Percentiles rank a stretch among this genome's conserved stretches.
Conservation (phyloP, 345 rosid species). For the Noccaea bulbosa region DNA sequence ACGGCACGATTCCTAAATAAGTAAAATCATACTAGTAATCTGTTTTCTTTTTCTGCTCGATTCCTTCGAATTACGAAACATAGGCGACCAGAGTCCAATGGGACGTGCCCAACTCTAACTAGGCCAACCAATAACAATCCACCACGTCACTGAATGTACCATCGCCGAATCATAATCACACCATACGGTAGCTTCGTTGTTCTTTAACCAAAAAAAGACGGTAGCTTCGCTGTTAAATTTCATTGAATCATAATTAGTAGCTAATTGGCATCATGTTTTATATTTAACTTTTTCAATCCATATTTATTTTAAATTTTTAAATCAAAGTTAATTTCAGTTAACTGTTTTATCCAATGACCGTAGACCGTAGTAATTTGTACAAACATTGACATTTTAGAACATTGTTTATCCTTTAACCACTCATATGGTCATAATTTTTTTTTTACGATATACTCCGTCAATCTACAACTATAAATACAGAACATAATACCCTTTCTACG, state of each 20-base stretch:
- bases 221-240: constrained; percentile 29
- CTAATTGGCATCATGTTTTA: constrained; percentile 19
- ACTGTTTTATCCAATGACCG: too few species aligned
- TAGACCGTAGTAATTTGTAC: neutral
- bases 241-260: neutral
- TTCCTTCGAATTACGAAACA: constrained; percentile 19
- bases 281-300: neutral
- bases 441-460: neutral
- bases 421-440: neutral
- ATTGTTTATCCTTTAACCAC: neutral
- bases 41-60: neutral
- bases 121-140: constrained; percentile 4
- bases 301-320: neutral
- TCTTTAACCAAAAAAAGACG: too few species aligned
- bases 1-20: constrained; percentile 23
- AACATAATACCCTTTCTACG: neutral
- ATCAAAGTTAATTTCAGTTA: too few species aligned
- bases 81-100: constrained; percentile 24
- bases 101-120: constrained; percentile 42
- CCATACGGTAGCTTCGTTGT: constrained; percentile 33
- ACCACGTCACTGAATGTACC: constrained; percentile 34
- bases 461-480: neutral
- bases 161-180: constrained; percentile 39
- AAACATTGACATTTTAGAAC: neutral
- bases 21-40: neutral